phyloP scores from a whole-genome alignment of 441 rosid species.

The Lagerstroemia fauriei region DNA sequence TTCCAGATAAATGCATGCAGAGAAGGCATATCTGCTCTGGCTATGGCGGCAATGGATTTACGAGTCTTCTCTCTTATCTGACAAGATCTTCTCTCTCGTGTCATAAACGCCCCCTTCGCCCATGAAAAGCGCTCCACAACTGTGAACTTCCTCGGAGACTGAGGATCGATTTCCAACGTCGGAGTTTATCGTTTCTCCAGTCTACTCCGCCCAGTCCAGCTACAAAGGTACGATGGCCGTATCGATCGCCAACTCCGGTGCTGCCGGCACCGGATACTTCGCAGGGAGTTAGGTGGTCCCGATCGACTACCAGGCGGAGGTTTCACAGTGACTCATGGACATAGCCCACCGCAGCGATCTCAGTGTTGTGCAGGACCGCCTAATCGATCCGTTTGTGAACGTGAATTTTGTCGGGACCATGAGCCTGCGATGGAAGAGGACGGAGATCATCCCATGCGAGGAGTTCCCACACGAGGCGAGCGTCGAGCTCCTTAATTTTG shows the following conservation, averaged over 20 bases:
- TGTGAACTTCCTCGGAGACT: not conserved
- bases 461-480: constrained; percentile 22
- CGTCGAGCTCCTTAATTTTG: too few species aligned
- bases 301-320: constrained; percentile 32
- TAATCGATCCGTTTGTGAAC: constrained; percentile 19
- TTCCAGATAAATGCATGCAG: not conserved
- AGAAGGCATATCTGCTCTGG: not conserved
- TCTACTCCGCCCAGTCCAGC: not conserved
- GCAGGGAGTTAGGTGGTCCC: constrained; percentile 32
- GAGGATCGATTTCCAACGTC: not conserved
- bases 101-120: not conserved
- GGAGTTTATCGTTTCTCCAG: not conserved
- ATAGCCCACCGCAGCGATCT: constrained; percentile 31
- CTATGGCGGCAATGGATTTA: not conserved
- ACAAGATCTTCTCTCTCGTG: not conserved
- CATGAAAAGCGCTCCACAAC: too few species aligned
- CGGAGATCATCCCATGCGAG: constrained; percentile 21
- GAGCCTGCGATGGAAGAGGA: constrained; percentile 27
- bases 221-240: constrained; percentile 23
- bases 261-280: constrained; percentile 23
- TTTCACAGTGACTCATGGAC: constrained; percentile 40
- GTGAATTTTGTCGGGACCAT: constrained; percentile 23
- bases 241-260: constrained; percentile 31
- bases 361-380: constrained; percentile 20
- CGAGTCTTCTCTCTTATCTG: not conserved